These are phyloP conservation scores for Yamadazyma jaroonii DNA, from an alignment of 1,139 yeast genomes.

Conservation along the genomic window DNA sequence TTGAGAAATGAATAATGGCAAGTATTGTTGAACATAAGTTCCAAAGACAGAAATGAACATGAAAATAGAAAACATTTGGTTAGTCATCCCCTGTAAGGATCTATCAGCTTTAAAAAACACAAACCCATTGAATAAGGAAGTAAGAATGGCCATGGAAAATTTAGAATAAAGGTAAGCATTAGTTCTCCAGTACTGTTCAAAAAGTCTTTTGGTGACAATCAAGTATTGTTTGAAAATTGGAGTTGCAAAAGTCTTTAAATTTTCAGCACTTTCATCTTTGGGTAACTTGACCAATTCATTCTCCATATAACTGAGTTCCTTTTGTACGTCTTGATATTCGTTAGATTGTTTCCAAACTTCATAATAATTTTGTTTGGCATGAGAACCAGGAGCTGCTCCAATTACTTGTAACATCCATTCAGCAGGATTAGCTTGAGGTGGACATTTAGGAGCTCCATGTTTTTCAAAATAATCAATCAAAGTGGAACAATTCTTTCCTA, in stretches of 20 bases:
- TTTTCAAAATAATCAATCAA: conserved; percentile 66
- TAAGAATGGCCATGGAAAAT: conserved; percentile 45
- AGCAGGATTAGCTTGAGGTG: conserved; percentile 69
- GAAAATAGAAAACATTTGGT: conserved; percentile 67
- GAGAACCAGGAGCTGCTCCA: conserved; percentile 77
- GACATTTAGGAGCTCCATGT: conserved; percentile 66
- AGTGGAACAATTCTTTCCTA: conserved; percentile 61
- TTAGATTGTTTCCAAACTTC: conserved; percentile 62
- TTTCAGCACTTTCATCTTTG: conserved; percentile 27
- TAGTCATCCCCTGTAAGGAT: conserved; percentile 57
- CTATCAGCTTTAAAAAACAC: conserved; percentile 67
- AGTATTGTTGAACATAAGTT: conserved; percentile 67
- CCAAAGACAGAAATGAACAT: conserved; percentile 63
- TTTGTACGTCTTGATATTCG: conserved; percentile 44
- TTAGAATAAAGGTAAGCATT: conserved; percentile 72
- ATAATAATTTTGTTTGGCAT: conserved; percentile 58
- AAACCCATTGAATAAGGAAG: conserved; percentile 68
- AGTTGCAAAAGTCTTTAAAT: conserved; percentile 40
- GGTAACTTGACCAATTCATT: conserved; percentile 37
- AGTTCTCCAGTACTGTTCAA: conserved; percentile 69
- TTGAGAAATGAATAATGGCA: conserved; percentile 69
- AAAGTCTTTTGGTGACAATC: conserved; percentile 50
- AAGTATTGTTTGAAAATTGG: conserved; percentile 44
- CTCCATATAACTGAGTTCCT: conserved; percentile 44
- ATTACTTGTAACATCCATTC: conserved; percentile 79